Percentiles rank a stretch among this genome's conserved stretches.
Conservation (phyloP, 106 monocot genomes). For the Ottelia alismoides region DNA sequence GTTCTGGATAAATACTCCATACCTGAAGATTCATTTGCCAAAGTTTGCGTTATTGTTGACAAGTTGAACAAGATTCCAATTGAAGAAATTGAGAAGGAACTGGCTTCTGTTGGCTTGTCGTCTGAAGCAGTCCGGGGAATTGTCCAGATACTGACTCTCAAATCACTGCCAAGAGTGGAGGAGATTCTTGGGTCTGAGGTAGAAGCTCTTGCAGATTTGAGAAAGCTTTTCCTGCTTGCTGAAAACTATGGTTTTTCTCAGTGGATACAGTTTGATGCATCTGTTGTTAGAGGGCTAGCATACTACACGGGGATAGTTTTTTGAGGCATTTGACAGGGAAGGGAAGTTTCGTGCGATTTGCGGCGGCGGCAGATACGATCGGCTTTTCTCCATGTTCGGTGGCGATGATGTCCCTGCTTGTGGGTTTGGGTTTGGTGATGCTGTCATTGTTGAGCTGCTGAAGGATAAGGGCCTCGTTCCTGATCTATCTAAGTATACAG, state of each 20-base stretch:
- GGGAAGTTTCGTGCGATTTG: slow-evolving; percentile 93
- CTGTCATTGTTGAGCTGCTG: slow-evolving; percentile 93
- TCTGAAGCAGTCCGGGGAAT: slow-evolving; percentile 70
- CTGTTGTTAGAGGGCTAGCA: slow-evolving; percentile 95
- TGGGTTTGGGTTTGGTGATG: slow-evolving; percentile 99
- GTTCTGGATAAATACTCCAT: no score
- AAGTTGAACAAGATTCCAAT: slow-evolving; percentile 84
- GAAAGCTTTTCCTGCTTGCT: slow-evolving; percentile 78
- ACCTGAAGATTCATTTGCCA: no score
- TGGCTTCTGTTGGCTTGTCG: slow-evolving; percentile 45
- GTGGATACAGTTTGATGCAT: slow-evolving; percentile 97
- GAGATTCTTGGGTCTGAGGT: slow-evolving; percentile 74
- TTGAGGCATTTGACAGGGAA: slow-evolving; percentile 95
- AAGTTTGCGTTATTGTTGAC: slow-evolving; percentile 84
- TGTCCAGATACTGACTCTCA: slow-evolving; percentile 66
- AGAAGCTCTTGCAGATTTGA: slow-evolving; percentile 92
- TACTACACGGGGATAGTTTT: slow-evolving; percentile 98
- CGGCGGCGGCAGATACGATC: slow-evolving; percentile 96
- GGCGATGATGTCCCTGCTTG: slow-evolving; percentile 83
- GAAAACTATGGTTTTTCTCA: slow-evolving; percentile 84
- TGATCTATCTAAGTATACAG: slow-evolving; percentile 50
- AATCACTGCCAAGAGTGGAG: slow-evolving; percentile 80
- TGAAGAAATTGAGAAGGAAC: slow-evolving; percentile 86
- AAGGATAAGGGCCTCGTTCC: slow-evolving; percentile 90
- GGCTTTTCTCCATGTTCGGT: slow-evolving; percentile 80